A percentile compares a stretch with the other conserved stretches of the same genome.
phyloP scores from a whole-genome alignment of 257 asterid genomes.

The Forsythia viridissima region DNA sequence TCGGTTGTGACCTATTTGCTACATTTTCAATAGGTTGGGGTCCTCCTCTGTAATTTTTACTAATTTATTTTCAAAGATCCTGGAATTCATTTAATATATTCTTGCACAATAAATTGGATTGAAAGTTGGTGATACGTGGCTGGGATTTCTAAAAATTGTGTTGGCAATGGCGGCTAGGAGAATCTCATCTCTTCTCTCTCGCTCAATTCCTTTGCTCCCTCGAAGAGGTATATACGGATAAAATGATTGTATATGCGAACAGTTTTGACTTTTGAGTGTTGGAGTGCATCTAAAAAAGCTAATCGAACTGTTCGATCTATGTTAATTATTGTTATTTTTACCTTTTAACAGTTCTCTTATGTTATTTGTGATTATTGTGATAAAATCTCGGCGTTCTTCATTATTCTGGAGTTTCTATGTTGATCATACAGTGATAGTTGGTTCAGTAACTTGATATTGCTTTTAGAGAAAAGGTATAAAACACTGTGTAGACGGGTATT shows the following conservation, averaged over 20 bases:
- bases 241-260: neutral
- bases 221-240: conserved; percentile 35
- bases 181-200: conserved; percentile 65
- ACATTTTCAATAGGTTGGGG: neutral
- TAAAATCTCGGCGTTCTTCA: neutral
- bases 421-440: neutral
- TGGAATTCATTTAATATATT: no score
- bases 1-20: neutral
- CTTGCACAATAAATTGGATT: neutral
- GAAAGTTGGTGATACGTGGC: neutral
- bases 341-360: no score
- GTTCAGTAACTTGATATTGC: neutral
- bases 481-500: neutral
- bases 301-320: no score
- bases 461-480: neutral
- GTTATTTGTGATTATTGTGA: neutral
- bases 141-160: neutral
- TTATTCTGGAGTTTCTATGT: neutral
- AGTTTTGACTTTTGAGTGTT: neutral
- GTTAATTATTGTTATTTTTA: no score
- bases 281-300: no score
- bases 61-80: neutral
- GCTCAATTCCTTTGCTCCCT: conserved; percentile 49
- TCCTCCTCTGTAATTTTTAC: neutral
- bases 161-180: conserved; percentile 68